Percentiles rank a stretch among this genome's conserved stretches.
Evolutionary conservation across 495 filamentous ascomycete genomes (phyloP).

Genomic region (Xylaria cubensis): DNA sequence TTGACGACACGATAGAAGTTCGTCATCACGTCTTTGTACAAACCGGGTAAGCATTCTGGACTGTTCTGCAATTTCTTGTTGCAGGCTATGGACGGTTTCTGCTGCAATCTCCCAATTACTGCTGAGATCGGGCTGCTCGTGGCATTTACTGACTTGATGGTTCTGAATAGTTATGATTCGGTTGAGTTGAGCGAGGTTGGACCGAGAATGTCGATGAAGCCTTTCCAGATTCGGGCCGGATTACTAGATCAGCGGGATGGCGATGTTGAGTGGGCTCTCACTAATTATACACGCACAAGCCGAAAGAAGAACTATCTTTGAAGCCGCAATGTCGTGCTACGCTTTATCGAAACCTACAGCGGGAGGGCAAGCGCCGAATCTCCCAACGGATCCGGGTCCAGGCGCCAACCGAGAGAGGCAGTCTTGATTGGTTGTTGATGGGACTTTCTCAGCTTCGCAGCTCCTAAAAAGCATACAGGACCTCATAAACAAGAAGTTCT

Average conservation of each 20-base stretch:
- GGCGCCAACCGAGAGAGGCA: conserved; percentile 32
- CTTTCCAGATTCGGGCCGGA: conserved; percentile 93
- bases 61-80: conserved; percentile 67
- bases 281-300: conserved; percentile 91
- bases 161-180: conserved; percentile 63
- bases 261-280: conserved; percentile 95
- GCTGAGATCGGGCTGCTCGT: not conserved
- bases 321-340: conserved; percentile 31
- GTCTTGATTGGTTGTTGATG: conserved; percentile 20
- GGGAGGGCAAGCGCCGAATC: conserved; percentile 26
- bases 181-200: conserved; percentile 96
- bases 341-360: conserved; percentile 27
- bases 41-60: conserved; percentile 30
- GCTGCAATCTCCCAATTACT: not conserved
- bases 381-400: conserved; percentile 27
- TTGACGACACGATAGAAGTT: conserved; percentile 62
- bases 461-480: conserved; percentile 27
- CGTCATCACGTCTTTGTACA: conserved; percentile 58
- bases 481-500: conserved; percentile 25
- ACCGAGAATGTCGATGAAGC: conserved; percentile 93
- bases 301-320: conserved; percentile 93
- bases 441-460: conserved; percentile 15
- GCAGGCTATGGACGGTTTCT: conserved; percentile 76
- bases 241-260: conserved; percentile 94
- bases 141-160: not conserved